Evolutionary conservation across 169 alveolate species (phyloP), one percentile per base, ranked within the genome.

Genomic region (Plasmodium coatneyi): DNA sequence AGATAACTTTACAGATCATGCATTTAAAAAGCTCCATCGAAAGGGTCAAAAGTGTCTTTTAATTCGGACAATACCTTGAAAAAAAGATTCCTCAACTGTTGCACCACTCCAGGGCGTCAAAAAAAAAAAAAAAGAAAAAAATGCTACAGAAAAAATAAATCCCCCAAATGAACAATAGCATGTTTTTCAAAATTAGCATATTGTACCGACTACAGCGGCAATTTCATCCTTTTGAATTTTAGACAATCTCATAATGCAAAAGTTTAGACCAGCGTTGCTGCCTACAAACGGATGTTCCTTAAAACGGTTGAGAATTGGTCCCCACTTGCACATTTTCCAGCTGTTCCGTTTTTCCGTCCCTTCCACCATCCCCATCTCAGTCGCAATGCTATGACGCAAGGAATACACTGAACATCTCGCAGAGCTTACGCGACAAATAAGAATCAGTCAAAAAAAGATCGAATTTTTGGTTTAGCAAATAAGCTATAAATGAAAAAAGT

Each of bases 381-480:
- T 66, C 5, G 36, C 76, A 66, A 19, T 3, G 14, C 34, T 36
- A 36, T 36, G 30, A 66, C 34, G 76, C 54, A 79, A 79, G 43
- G 22, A 30, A 36, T 25, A 79, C 54, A 36, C 34, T 19, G 16
- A 72, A 80, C 19, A 49, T 19, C 36, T 46, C 86, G 56, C 30
- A 80, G 32, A 54, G 32, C 71, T 82, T 82, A 25, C 14, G 71
- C 52, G 71, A 32, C 36, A 82, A 82, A 82, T 52, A 52, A 56
- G 71, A 41, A 80, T 80, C 86, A 49, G 22, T 46, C 71, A 66
- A 0, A 66, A 66, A 66, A 28, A 22, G 36, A 66, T 4, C 19
- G 7, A 28, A 22, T 16, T 25, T 22, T 22, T 19, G 22, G 60
- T 49, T 66, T 66, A 82, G 90, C 90, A 82, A 82, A 82, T 82